phyloP scores from a whole-genome alignment of 1,284 basidiomycete genomes.

The Athelia sp. region DNA sequence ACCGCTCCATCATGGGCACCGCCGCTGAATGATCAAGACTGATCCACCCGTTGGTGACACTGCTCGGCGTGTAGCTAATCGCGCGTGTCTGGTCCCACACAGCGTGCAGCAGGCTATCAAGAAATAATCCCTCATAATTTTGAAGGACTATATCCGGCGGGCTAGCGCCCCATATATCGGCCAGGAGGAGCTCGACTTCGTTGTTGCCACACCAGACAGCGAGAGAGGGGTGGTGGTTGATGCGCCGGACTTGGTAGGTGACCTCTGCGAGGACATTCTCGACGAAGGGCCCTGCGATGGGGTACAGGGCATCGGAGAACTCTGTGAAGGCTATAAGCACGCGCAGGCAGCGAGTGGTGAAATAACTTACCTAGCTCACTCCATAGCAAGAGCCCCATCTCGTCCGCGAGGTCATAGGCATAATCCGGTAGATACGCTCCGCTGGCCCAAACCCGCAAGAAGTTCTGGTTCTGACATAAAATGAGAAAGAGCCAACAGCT shows the following conservation, averaged over 20 bases:
- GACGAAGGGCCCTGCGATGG: constrained; percentile 32
- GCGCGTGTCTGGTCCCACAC: constrained; percentile 31
- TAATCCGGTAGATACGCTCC: constrained; percentile 28
- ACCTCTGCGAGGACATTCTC: constrained; percentile 34
- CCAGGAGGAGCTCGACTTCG: constrained; percentile 28
- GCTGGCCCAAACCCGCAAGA: constrained; percentile 36
- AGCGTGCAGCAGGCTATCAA: constrained; percentile 33
- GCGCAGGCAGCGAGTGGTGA: background rate
- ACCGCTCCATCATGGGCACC: constrained; percentile 33
- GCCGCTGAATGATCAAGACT: constrained; percentile 23
- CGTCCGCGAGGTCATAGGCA: constrained; percentile 37
- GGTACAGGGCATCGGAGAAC: constrained; percentile 39
- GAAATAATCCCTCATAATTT: constrained; percentile 30
- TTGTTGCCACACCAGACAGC: constrained; percentile 42
- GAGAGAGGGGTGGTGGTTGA: constrained; percentile 37
- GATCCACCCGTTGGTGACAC: constrained; percentile 37
- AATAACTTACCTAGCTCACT: constrained; percentile 32
- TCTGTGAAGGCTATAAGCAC: too few species aligned
- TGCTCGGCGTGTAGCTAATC: constrained; percentile 37
- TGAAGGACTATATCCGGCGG: background rate
- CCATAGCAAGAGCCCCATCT: constrained; percentile 42
- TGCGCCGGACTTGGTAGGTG: constrained; percentile 34
- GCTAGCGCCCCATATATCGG: background rate
- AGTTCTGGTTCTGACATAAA: constrained; percentile 8
- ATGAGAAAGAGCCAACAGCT: background rate